Percentiles rank a stretch among this genome's conserved stretches.
Evolutionary conservation across 768 basidiomycete genomes (phyloP).

Genomic region (Suillus subalutaceus): DNA sequence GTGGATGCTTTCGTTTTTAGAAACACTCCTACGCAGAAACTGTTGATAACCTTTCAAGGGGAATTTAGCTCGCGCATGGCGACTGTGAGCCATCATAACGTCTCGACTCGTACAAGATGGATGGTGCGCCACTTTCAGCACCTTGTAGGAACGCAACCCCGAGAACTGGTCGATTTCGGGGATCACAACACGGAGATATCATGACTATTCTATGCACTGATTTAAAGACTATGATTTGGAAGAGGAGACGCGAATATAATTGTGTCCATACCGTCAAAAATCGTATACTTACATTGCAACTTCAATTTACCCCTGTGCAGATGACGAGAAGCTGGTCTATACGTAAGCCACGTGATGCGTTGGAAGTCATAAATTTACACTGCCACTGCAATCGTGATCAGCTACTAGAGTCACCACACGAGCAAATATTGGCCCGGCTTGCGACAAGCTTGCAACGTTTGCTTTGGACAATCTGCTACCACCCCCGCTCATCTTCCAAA

Average conservation of each 20-base stretch:
- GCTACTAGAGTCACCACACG: slow-evolving; percentile 1
- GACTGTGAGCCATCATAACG: slow-evolving; percentile 36
- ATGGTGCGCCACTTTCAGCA: too few relatives aligned
- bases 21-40: slow-evolving; percentile 47
- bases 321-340: neutral
- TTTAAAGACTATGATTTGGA: too few relatives aligned
- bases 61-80: slow-evolving; percentile 35
- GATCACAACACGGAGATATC: slow-evolving; percentile 27
- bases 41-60: slow-evolving; percentile 49
- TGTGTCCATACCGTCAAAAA: neutral
- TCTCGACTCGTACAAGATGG: too few relatives aligned
- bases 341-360: slow-evolving; percentile 7
- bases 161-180: slow-evolving; percentile 20
- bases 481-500: neutral
- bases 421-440: neutral
- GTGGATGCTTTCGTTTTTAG: slow-evolving; percentile 42
- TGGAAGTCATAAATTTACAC: slow-evolving; percentile 8
- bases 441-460: neutral
- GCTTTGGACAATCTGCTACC: neutral
- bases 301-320: slow-evolving; percentile 5
- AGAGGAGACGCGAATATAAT: neutral
- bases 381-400: slow-evolving; percentile 9
- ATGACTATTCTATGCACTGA: slow-evolving; percentile 21
- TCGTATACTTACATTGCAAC: neutral
- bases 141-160: neutral